Percentiles rank a stretch among this genome's conserved stretches.
phyloP scores from a whole-genome alignment of 768 basidiomycete genomes.

The Suillus americanus region DNA sequence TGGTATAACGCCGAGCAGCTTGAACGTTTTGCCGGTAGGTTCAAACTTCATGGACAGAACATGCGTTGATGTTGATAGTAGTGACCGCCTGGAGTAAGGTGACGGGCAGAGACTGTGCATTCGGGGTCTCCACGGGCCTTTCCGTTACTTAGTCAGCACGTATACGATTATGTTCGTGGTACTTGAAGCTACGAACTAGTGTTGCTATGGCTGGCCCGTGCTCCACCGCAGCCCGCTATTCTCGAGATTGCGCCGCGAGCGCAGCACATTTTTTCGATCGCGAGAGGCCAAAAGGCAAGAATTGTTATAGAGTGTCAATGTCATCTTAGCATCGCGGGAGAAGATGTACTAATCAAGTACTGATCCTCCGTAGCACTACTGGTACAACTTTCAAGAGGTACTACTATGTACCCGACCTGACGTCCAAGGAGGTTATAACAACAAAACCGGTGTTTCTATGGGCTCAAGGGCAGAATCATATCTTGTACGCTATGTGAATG shows the following conservation, averaged over 20 bases:
- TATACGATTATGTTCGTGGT: no score
- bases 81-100: no score
- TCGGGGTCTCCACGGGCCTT: no score
- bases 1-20: constrained; percentile 37
- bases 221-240: constrained; percentile 35
- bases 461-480: neutral
- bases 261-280: constrained; percentile 14
- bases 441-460: neutral
- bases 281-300: constrained; percentile 17
- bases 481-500: neutral
- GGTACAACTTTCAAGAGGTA: neutral
- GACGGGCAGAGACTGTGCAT: no score
- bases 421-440: neutral
- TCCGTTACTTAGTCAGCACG: no score
- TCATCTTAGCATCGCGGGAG: neutral
- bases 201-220: no score
- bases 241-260: constrained; percentile 51
- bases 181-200: no score
- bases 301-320: constrained; percentile 4
- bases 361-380: constrained; percentile 34
- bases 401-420: neutral
- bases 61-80: constrained; percentile 51
- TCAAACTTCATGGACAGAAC: constrained; percentile 47
- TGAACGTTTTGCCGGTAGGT: constrained; percentile 42
- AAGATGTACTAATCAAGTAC: constrained; percentile 38